phyloP scores from a whole-genome alignment of 2,329 filamentous ascomycete species.

The Aplosporella prunicola region DNA sequence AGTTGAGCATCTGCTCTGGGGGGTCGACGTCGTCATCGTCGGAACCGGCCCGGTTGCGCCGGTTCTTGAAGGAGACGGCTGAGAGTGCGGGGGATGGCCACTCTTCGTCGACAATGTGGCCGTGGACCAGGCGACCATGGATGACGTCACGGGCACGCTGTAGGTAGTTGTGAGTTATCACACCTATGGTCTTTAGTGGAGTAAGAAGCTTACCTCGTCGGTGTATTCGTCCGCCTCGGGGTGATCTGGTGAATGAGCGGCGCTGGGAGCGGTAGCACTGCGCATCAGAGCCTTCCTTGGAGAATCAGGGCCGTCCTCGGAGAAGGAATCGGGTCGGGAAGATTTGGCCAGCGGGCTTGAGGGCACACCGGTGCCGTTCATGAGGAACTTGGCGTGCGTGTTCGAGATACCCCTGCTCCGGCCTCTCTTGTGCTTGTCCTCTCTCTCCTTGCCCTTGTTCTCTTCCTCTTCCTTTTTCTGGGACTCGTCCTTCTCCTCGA shows the following conservation, averaged over 20 bases:
- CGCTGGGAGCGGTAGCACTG: slow-evolving; percentile 10
- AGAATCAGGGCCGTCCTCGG: slow-evolving; percentile 18
- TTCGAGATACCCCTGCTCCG: slow-evolving; percentile 2
- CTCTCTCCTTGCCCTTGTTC: not conserved
- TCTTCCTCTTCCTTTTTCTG: slow-evolving; percentile 7
- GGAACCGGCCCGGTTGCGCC: slow-evolving; percentile 32
- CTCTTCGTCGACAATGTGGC: slow-evolving; percentile 91
- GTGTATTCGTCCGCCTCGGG: slow-evolving; percentile 49
- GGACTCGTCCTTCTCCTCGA: not conserved
- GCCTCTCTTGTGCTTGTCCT: not conserved
- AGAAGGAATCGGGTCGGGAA: slow-evolving; percentile 16
- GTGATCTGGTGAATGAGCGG: slow-evolving; percentile 23
- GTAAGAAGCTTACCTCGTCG: slow-evolving; percentile 45
- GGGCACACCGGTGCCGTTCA: slow-evolving; percentile 6
- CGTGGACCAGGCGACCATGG: slow-evolving; percentile 81
- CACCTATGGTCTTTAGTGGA: not conserved
- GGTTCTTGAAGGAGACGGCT: slow-evolving; percentile 46
- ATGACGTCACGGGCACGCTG: slow-evolving; percentile 76
- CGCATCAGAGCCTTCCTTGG: slow-evolving; percentile 10
- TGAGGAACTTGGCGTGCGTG: not conserved
- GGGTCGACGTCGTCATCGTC: slow-evolving; percentile 37
- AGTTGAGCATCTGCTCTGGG: slow-evolving; percentile 78
- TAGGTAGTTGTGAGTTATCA: too few species aligned
- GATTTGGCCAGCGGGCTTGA: slow-evolving; percentile 12
- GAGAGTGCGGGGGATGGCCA: slow-evolving; percentile 69